Conservation (phyloP, 2,329 filamentous ascomycete species). For the Colletotrichum sp. region DNA sequence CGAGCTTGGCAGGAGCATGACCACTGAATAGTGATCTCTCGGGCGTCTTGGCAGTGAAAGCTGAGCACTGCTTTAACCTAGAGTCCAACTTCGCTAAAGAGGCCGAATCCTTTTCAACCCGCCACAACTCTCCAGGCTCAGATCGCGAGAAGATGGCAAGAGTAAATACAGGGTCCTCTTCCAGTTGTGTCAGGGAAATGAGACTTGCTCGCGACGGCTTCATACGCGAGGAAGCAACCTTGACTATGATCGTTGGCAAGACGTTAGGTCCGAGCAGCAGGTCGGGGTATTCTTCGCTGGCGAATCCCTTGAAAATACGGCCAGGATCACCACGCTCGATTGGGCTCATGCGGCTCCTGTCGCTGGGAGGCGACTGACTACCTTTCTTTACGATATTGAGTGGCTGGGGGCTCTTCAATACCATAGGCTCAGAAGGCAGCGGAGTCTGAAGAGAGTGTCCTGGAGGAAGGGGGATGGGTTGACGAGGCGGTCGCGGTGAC, state of each 20-base stretch:
- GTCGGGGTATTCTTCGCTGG: slow-evolving; percentile 86
- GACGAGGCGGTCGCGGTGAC: slow-evolving; percentile 75
- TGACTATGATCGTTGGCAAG: slow-evolving; percentile 82
- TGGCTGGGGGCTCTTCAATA: slow-evolving; percentile 45
- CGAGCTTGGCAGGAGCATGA: slow-evolving; percentile 91
- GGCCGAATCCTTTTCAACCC: slow-evolving; percentile 87
- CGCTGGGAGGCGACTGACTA: slow-evolving; percentile 28
- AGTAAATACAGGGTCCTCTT: slow-evolving; percentile 94
- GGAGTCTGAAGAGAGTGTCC: slow-evolving; percentile 70
- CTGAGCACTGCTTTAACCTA: slow-evolving; percentile 74
- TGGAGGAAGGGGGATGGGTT: slow-evolving; percentile 74
- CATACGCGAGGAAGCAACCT: slow-evolving; percentile 92
- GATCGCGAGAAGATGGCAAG: slow-evolving; percentile 83
- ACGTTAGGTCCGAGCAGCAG: slow-evolving; percentile 88
- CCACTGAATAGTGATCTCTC: slow-evolving; percentile 88
- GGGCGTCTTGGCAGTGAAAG: slow-evolving; percentile 77
- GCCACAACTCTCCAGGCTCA: slow-evolving; percentile 82
- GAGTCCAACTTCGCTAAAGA: slow-evolving; percentile 85
- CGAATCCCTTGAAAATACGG: slow-evolving; percentile 75
- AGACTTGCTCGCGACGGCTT: slow-evolving; percentile 89
- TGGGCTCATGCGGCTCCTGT: slow-evolving; percentile 40
- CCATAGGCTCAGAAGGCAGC: slow-evolving; percentile 31
- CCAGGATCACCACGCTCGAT: slow-evolving; percentile 39
- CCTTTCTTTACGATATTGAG: slow-evolving; percentile 41
- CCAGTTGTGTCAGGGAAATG: slow-evolving; percentile 77